These are phyloP conservation scores for Leccinum olivaceopallidum DNA, from an alignment of 768 basidiomycete species.

Conservation along the genomic window DNA sequence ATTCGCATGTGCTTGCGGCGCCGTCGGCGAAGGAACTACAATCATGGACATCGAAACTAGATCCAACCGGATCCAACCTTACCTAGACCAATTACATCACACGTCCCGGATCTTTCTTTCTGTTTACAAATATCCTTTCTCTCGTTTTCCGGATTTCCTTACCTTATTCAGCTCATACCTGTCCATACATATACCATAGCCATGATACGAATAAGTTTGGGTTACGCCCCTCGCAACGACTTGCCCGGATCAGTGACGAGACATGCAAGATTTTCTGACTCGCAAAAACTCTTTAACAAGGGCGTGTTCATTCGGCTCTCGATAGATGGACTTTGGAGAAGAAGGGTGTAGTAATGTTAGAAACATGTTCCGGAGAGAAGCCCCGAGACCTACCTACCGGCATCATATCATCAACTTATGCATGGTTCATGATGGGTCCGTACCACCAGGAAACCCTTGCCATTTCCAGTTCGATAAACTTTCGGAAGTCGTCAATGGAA, in stretches of 20 bases:
- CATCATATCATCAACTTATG: constrained; percentile 8
- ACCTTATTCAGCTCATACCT: constrained; percentile 24
- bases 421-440: constrained; percentile 1
- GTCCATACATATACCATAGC: constrained; percentile 32
- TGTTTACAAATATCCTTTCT: neutral
- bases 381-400: constrained; percentile 9
- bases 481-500: neutral
- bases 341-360: constrained; percentile 1
- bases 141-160: constrained; percentile 6
- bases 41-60: constrained; percentile 82
- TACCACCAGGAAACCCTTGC: neutral
- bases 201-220: constrained; percentile 11
- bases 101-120: neutral
- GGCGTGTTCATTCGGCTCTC: neutral
- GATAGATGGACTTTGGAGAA: constrained; percentile 17
- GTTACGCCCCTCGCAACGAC: constrained; percentile 3
- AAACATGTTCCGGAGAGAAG: constrained; percentile 4
- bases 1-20: constrained; percentile 88
- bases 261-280: neutral
- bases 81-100: constrained; percentile 29
- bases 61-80: constrained; percentile 70
- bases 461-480: constrained; percentile 2
- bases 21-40: constrained; percentile 79
- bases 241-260: constrained; percentile 6
- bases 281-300: neutral